Base-by-base conservation (phyloP, 371 early-diverging fungal genomes). In the Syncephalastrum sp. region DNA sequence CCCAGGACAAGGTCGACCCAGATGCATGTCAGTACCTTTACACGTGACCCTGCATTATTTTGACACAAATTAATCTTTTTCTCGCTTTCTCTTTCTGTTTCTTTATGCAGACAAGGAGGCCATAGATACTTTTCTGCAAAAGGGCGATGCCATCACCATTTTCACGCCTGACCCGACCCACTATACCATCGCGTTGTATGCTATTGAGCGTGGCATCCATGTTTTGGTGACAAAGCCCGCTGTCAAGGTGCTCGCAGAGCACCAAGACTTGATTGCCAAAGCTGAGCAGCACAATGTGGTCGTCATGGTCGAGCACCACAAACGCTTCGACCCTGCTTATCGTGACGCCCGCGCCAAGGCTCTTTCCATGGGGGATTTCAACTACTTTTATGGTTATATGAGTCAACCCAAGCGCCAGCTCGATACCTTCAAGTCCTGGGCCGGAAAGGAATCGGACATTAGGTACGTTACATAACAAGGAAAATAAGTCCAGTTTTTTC, bases 141-240 rank as follows among this genome's bases (percentile, higher is more conserved):
- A 63, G 45, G 82, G 82, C 8, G 73, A 69, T 42, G 75, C 72
- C 15, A 74, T 78, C n/a, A 75, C 70, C 41, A 63, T 81, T 21
- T 81, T 81, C 53, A 81, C 82, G 6, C 82, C 82, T 5, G 82
- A 81, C 54, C 77, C 77, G 19, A 80, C 81, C 15, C 82, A 81
- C 53, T 80, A 61, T 53, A 64, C 47, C 1, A 77, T 80, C 53
- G 70, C 74, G 15, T 50, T 67, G 23, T 76, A 75, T 51, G 82
- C 82, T n/a, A 67, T 81, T 23, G 59, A 62, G 58, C 57, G 61
- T 3, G 67, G 72, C 27, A 53, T 79, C 17, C 81, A 81, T 53
- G 80, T 81, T 25, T 57, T 79, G 13, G 41, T 77, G 21, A 71
- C 82, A 19, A 81, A 81, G 48, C 82, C 82, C 6, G 74, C 81